phyloP scores from a whole-genome alignment of 768 basidiomycete genomes.

The Cystoderma amianthinum region DNA sequence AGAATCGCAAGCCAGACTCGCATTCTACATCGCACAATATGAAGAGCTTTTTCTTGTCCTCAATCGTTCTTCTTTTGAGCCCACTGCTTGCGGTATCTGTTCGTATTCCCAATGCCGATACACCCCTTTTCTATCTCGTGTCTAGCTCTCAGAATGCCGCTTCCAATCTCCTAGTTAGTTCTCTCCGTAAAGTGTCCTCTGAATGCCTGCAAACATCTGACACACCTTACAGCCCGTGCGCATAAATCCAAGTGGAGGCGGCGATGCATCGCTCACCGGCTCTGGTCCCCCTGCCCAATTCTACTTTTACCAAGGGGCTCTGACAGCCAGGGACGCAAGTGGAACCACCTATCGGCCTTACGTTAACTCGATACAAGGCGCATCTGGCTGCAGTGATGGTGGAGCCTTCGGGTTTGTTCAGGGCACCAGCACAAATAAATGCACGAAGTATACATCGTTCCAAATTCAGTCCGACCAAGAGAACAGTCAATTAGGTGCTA shows the following conservation, averaged over 20 bases:
- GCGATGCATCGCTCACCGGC: constrained; percentile 10
- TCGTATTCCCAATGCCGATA: too few species aligned
- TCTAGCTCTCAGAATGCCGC: constrained; percentile 12
- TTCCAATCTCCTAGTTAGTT: constrained; percentile 19
- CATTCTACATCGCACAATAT: too few species aligned
- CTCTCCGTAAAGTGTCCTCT: too few species aligned
- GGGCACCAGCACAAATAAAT: constrained; percentile 22
- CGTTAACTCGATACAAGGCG: constrained; percentile 13
- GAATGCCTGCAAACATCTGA: too few species aligned
- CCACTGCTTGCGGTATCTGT: too few species aligned
- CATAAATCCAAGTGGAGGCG: constrained; percentile 15
- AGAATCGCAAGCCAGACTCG: too few species aligned
- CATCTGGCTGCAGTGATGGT: constrained; percentile 17
- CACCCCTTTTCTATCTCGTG: constrained; percentile 27
- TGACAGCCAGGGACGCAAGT: constrained; percentile 11
- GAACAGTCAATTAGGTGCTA: constrained; percentile 18
- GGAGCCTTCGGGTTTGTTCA: constrained; percentile 19
- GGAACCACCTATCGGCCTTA: constrained; percentile 9
- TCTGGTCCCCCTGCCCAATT: constrained; percentile 16
- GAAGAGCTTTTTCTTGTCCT: too few species aligned
- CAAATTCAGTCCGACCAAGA: constrained; percentile 15
- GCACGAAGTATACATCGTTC: constrained; percentile 14
- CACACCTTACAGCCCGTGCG: constrained; percentile 28
- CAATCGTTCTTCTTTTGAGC: too few species aligned
- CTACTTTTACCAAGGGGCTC: constrained; percentile 22